Base-by-base conservation (phyloP, 2,329 filamentous ascomycete species). In the Neocatenulostroma microsporum region DNA sequence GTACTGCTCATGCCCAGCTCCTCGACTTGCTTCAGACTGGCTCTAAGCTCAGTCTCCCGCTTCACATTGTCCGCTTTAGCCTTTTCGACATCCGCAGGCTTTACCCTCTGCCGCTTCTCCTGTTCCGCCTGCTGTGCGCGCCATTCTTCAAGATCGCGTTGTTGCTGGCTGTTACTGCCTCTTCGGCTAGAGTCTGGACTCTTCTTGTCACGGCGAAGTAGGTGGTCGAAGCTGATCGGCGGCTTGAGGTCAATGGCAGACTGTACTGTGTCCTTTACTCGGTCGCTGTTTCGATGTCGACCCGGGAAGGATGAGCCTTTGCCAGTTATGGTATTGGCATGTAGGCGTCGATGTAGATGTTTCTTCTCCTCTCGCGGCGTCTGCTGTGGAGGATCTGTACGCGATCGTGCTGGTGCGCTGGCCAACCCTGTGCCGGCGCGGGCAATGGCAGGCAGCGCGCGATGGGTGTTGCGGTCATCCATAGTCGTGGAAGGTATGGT, bases 1-100 rank as follows among this genome's bases (percentile, higher is more conserved):
- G 78, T 83, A 17, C 37, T 76, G 69, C 15, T 81, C 81, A 55
- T 78, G 70, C 21, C 70, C 63, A 48, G 70, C 71, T 57, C 54
- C 36, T 58, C 54, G 9, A 87, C 66, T 32, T 46, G 48, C 34
- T 63, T 59, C 8, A 70, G 51, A 15, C 62, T 59, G 14, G 49
- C 40, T 5, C 60, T 57, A 7, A 70, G 55, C 34, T 67, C 59
- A 31, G 48, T 52, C 51, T 50, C 55, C 51, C 66, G 56, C 48
- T 53, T 62, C 53, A 37, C 62, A 51, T 57, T 58, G 46, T 50
- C 61, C 29, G 46, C 50, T 18, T 55, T 54, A 33, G 65, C 63
- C 34, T 53, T 55, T 25, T 49, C 49, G 13, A 68, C 55, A 42
- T 69, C 62, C 21, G 59, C 58, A 5, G 58, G 54, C 15, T 54